A percentile compares a stretch with the other conserved stretches of the same genome.
These are phyloP conservation scores for Darksidea phi DNA, from an alignment of 495 filamentous ascomycete species.

Conservation along the genomic window DNA sequence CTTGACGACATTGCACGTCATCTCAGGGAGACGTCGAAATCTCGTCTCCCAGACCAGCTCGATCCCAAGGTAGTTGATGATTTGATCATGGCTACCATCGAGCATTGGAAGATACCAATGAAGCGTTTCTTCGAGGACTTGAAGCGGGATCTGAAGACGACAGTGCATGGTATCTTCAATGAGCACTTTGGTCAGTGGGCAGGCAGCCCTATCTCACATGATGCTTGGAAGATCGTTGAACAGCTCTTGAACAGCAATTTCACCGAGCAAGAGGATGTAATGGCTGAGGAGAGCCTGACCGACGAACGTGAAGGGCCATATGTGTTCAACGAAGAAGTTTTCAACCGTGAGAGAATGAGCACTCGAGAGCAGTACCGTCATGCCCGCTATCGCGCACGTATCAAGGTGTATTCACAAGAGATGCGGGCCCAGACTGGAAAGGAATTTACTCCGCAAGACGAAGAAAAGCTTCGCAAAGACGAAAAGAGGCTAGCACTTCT, in stretches of 20 bases:
- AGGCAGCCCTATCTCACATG: slow-evolving; percentile 25
- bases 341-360: neutral
- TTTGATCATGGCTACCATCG: slow-evolving; percentile 14
- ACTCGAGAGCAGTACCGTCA: neutral
- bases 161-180: slow-evolving; percentile 1
- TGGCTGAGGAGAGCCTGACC: slow-evolving; percentile 2
- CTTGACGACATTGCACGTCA: neutral
- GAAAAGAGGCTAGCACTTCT: slow-evolving; percentile 16
- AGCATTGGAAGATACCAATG: slow-evolving; percentile 1
- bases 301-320: slow-evolving; percentile 17
- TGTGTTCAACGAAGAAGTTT: slow-evolving; percentile 6
- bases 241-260: slow-evolving; percentile 9
- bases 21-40: neutral
- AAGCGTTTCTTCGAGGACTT: slow-evolving; percentile 6
- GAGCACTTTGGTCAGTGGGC: slow-evolving; percentile 14
- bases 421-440: neutral
- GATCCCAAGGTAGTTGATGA: slow-evolving; percentile 21
- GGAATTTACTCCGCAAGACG: neutral
- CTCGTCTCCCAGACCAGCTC: slow-evolving; percentile 1
- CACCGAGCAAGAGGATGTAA: slow-evolving; percentile 4
- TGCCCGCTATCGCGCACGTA: slow-evolving; percentile 2
- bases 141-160: neutral
- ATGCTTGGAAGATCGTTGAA: slow-evolving; percentile 12
- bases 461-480: slow-evolving; percentile 15
- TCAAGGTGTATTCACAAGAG: slow-evolving; percentile 18